Evolutionary conservation across 352 stramenopile species (phyloP), one percentile per base, ranked within the genome.

Genomic region (Phytophthora pistaciae): DNA sequence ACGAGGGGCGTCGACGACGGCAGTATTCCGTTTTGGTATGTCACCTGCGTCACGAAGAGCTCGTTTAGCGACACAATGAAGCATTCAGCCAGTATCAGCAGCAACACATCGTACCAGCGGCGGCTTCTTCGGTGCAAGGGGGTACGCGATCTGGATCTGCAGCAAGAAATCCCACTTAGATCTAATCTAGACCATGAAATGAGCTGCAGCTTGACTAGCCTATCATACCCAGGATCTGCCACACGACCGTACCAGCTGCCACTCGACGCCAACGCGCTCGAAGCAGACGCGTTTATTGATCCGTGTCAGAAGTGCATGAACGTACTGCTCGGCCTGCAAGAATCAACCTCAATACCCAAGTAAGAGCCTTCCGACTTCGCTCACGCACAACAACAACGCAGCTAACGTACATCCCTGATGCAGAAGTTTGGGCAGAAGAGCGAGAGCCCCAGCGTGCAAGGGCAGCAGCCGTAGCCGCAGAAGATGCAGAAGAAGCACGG

Each of bases 231-330:
- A 94, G 4, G 87, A 93, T 27, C 74, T 82, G 10, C 85, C 83
- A 29, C 82, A 94, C 3, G 68, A 77, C 29, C 83, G 79, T 49
- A 84, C 72, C 44, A 94, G 69, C 3, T 79, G 74, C 84, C 87
- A 94, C 62, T 92, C 72, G 56, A 94, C 72, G 2, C 75, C 84
- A 13, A 64, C 76, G 52, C 83, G 75, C 10, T 81, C 66, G 53
- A 92, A 94, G 61, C 85, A 92, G 14, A 77, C 64, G 0, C 87
- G 80, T 29, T 79, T 83, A 62, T 92, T 94, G 68, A 94, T 86
- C 23, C 87, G 82, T 10, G 55, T 40, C 11, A 85, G 75, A 14
- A 94, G 79, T 31, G 87, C 78, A 6, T 77, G 76, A 13, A 90
- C 82, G 62, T 94, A 94, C 52, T 90, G 82, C 64, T 92, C 85